A percentile compares a stretch with the other conserved stretches of the same genome.
Conservation (phyloP, 208 protist genomes). For the Trypanosoma vivax region DNA sequence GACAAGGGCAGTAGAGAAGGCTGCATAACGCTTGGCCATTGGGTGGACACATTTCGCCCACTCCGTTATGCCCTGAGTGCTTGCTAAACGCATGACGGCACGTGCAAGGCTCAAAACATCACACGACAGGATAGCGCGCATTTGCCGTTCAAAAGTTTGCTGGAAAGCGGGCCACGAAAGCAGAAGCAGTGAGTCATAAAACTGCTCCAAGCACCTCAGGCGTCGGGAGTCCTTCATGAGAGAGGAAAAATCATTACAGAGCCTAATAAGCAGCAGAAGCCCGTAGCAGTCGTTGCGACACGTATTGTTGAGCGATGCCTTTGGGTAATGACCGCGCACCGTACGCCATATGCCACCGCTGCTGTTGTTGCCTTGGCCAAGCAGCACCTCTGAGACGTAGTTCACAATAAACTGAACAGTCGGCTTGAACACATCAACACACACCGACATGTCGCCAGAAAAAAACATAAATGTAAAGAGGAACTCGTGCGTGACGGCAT, state of each 20-base stretch:
- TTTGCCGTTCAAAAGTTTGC: constrained; percentile 55
- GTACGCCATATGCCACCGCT: constrained; percentile 27
- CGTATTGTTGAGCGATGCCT: constrained; percentile 35
- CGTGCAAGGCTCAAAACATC: constrained; percentile 8
- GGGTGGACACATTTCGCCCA: constrained; percentile 46
- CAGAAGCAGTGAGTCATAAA: constrained; percentile 71
- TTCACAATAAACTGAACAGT: constrained; percentile 77
- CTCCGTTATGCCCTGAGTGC: neutral
- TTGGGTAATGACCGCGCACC: constrained; percentile 32
- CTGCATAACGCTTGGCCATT: constrained; percentile 28
- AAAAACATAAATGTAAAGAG: constrained; percentile 86
- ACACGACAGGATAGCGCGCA: constrained; percentile 44
- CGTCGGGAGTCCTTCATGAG: constrained; percentile 63
- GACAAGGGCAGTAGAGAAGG: constrained; percentile 24
- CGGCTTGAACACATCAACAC: constrained; percentile 66
- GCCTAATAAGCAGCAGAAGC: constrained; percentile 60
- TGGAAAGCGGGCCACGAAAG: constrained; percentile 79
- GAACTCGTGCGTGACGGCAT: constrained; percentile 84
- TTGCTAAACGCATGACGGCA: neutral
- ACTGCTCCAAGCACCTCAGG: constrained; percentile 69
- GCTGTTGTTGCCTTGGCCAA: constrained; percentile 24
- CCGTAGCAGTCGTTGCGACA: constrained; percentile 71
- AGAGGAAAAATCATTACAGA: constrained; percentile 72
- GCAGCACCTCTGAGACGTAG: constrained; percentile 71
- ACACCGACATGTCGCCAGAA: constrained; percentile 70